These are phyloP conservation scores for Ascochyta clinopodiicola DNA, from an alignment of 2,329 filamentous ascomycete genomes.

Conservation along the genomic window DNA sequence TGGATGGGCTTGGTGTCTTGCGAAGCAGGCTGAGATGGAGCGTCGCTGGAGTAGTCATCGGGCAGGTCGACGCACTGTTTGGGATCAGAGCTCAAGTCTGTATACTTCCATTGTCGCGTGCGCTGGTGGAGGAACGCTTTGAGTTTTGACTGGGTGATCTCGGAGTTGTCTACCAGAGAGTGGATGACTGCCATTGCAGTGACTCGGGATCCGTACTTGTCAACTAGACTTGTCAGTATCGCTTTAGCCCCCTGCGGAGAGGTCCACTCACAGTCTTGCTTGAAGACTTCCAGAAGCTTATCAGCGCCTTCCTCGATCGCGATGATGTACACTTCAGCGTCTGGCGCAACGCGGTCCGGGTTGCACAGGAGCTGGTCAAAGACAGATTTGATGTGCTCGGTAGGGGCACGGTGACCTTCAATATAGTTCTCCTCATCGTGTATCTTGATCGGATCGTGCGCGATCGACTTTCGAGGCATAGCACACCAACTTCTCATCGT, in stretches of 20 bases:
- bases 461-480: slow-evolving; percentile 65
- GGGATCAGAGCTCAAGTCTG: slow-evolving; percentile 20
- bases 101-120: slow-evolving; percentile 43
- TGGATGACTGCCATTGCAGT: slow-evolving; percentile 44
- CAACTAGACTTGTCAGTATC: slow-evolving; percentile 29
- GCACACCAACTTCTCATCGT: slow-evolving; percentile 63
- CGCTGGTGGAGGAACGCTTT: slow-evolving; percentile 42
- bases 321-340: slow-evolving; percentile 71
- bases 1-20: slow-evolving; percentile 10
- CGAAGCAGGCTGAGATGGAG: not conserved
- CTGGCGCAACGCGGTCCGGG: slow-evolving; percentile 50
- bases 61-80: slow-evolving; percentile 36
- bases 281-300: slow-evolving; percentile 64
- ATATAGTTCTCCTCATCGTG: slow-evolving; percentile 66
- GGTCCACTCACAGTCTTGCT: slow-evolving; percentile 58
- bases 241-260: not conserved
- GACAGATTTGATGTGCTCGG: slow-evolving; percentile 70
- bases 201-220: slow-evolving; percentile 32
- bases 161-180: slow-evolving; percentile 25
- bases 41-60: slow-evolving; percentile 15
- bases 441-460: slow-evolving; percentile 63
- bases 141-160: slow-evolving; percentile 32
- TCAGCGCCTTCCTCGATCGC: slow-evolving; percentile 72
- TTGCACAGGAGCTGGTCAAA: slow-evolving; percentile 68
- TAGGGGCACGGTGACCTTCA: slow-evolving; percentile 62